Percentiles rank a stretch among this genome's conserved stretches.
These are phyloP conservation scores for Calocybe gambosa DNA, from an alignment of 1,284 basidiomycete species.

Conservation along the genomic window DNA sequence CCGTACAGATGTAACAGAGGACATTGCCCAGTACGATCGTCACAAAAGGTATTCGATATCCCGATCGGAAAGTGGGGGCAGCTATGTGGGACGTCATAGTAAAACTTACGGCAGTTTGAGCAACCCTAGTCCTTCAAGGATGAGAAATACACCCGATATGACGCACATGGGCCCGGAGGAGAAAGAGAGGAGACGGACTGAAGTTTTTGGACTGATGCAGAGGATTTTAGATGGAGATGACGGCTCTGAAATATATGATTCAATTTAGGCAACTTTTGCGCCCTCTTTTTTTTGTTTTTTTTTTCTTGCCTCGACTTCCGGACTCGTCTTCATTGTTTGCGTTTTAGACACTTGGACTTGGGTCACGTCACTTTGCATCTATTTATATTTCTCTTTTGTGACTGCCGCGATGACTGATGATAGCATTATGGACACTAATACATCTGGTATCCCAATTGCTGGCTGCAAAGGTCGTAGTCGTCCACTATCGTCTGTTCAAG, in stretches of 20 bases:
- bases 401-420: slow-evolving; percentile 58
- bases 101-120: not conserved
- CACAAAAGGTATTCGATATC: not conserved
- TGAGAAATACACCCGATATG: not conserved
- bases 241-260: not conserved
- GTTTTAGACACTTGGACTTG: not conserved
- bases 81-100: not conserved
- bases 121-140: not conserved
- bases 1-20: not conserved
- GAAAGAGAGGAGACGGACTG: not conserved
- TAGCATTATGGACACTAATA: slow-evolving; percentile 20
- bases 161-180: not conserved
- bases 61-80: not conserved
- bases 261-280: not conserved
- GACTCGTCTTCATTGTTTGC: not conserved
- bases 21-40: not conserved
- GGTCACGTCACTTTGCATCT: too few species aligned
- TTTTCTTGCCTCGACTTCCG: not conserved
- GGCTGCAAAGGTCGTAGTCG: not conserved
- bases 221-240: not conserved
- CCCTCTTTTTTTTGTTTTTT: not conserved
- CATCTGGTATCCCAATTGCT: too few species aligned
- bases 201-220: not conserved
- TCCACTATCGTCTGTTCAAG: slow-evolving; percentile 45
- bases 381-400: slow-evolving; percentile 10